Evolutionary conservation across 2,329 filamentous ascomycete genomes (phyloP), one percentile per base, ranked within the genome.

Genomic region (Penicillium sp.): DNA sequence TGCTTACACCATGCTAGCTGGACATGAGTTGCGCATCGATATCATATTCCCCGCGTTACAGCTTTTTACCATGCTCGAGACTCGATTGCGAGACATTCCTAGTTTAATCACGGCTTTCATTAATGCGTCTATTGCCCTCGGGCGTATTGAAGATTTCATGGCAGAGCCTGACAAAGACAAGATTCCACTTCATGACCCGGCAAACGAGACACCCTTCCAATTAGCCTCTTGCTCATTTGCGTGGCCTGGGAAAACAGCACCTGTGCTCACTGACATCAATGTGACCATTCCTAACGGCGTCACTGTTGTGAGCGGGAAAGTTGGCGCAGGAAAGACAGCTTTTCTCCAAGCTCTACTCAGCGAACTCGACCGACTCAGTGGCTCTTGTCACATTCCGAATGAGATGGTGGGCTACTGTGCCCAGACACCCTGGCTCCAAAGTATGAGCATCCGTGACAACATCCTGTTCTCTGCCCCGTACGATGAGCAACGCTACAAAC

Each of bases 1-100:
- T 55, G 83, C 87, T 0, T 95, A 89, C 64, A 93, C 89, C 0
- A 76, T 85, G 9, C 65, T 90, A 31, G 81, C 85, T 4, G 79
- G 81, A 0, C 75, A 80, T 39, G 78, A 82, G 0, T 69, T 95
- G 7, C 82, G 82, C 0, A 82, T 95, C 28, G 86, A 95, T 50
- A 76, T 95, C 22, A 89, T 89, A 8, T 95, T 95, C 65, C 89
- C 89, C 0, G 89, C 89, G 0, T 74, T 95, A 2, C 84, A 90
- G 50, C 74, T 95, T 0, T 95, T 95, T 59, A 73, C 74, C 1
- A 81, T 91, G 73, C 72, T 95, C 9, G 86, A 91, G 57, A 74
- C 71, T 1, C 87, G 82, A 50, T 72, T 95, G 40, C 81, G 84
- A 45, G 85, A 89, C 42, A 70, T 94, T 0, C 90, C 90, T 2